Evolutionary conservation across 768 basidiomycete species (phyloP).

Genomic region (Epithele typhae): DNA sequence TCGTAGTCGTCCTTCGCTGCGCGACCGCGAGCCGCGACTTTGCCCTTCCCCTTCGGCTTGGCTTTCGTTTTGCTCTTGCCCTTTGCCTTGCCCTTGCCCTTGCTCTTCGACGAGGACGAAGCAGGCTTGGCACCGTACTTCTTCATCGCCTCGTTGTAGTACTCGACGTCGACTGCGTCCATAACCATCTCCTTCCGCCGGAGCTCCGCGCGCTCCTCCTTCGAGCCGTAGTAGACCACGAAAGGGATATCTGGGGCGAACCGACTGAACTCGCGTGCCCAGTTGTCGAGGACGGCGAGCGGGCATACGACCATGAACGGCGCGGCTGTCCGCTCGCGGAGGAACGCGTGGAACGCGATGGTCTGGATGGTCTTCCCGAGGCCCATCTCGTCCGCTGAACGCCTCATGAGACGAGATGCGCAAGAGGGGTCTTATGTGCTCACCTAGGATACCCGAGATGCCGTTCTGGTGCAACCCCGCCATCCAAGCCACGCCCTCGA

Average conservation of each 20-base stretch:
- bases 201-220: slow-evolving; percentile 75
- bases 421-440: slow-evolving; percentile 10
- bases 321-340: slow-evolving; percentile 67
- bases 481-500: slow-evolving; percentile 96
- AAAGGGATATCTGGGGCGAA: slow-evolving; percentile 85
- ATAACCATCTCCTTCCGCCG: slow-evolving; percentile 56
- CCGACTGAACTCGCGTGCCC: slow-evolving; percentile 78
- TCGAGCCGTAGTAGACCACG: slow-evolving; percentile 87
- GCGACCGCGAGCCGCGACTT: neutral
- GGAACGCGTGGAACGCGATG: slow-evolving; percentile 89
- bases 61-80: slow-evolving; percentile 8
- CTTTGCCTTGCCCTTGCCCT: slow-evolving; percentile 15
- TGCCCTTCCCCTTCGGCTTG: neutral
- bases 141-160: slow-evolving; percentile 16
- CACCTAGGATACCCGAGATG: slow-evolving; percentile 75
- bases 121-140: slow-evolving; percentile 20
- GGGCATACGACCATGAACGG: slow-evolving; percentile 92
- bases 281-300: slow-evolving; percentile 89
- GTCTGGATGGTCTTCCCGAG: slow-evolving; percentile 94
- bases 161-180: slow-evolving; percentile 23
- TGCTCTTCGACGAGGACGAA: slow-evolving; percentile 13
- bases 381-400: slow-evolving; percentile 90
- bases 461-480: slow-evolving; percentile 82
- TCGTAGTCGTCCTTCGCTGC: slow-evolving; percentile 3
- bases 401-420: slow-evolving; percentile 10